These are phyloP conservation scores for Orobanche coerulescens DNA, from an alignment of 257 asterid species.

Conservation along the genomic window DNA sequence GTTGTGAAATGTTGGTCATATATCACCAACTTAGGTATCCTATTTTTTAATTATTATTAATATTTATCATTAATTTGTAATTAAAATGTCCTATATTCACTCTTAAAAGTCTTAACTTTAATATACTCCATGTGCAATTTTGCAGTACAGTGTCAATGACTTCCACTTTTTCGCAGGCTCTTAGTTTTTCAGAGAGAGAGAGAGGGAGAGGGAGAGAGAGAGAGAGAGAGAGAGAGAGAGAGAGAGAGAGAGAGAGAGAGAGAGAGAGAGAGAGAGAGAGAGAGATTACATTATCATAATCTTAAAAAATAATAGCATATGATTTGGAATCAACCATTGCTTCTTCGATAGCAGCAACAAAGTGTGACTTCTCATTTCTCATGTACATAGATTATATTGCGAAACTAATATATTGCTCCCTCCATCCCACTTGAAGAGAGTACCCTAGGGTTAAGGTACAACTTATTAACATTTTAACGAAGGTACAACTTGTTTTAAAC, in stretches of 20 bases:
- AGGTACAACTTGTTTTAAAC: too few relatives aligned
- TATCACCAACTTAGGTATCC: neutral
- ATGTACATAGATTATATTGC: too few relatives aligned
- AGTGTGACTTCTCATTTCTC: neutral
- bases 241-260: constrained; percentile 8
- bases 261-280: neutral
- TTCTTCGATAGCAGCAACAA: constrained; percentile 16
- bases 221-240: constrained; percentile 7
- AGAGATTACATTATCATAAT: neutral
- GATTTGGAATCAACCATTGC: constrained; percentile 20
- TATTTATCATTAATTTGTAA: neutral
- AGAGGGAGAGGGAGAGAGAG: constrained; percentile 18
- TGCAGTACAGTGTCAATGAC: neutral
- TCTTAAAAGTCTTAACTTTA: constrained; percentile 11
- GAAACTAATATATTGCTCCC: too few relatives aligned
- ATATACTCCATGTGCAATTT: neutral
- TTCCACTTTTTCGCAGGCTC: neutral
- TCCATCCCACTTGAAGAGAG: constrained; percentile 11
- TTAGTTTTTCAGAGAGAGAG: constrained; percentile 10
- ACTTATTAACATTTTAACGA: too few relatives aligned
- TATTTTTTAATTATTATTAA: neutral
- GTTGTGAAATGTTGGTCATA: constrained; percentile 11
- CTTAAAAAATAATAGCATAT: neutral
- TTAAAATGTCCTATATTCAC: neutral
- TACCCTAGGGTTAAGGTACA: too few relatives aligned